Evolutionary conservation across 2,329 filamentous ascomycete species (phyloP).

Genomic region (Domatiomyces globalis): DNA sequence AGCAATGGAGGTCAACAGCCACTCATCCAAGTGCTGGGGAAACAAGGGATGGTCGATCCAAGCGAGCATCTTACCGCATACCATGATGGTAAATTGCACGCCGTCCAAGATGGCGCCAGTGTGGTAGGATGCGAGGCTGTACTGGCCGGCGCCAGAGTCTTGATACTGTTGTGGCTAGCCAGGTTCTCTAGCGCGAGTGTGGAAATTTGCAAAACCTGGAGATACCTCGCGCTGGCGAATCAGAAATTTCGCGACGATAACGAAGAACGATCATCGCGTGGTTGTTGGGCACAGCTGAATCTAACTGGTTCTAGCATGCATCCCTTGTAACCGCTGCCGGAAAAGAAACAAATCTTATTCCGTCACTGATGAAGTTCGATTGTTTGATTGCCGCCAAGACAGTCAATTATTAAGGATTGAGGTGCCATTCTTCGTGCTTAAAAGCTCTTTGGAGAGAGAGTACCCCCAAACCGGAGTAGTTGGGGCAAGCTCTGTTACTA

Average conservation of each 20-base stretch:
- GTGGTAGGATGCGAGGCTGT: neutral
- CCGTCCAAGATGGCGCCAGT: neutral
- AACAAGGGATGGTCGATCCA: neutral
- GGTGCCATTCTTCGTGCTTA: too few relatives aligned
- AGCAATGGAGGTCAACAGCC: neutral
- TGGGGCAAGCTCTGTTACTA: too few relatives aligned
- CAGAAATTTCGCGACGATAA: neutral
- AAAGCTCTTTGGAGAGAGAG: too few relatives aligned
- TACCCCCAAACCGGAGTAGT: too few relatives aligned
- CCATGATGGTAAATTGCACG: neutral
- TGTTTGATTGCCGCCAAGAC: too few relatives aligned
- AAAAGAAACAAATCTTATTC: too few relatives aligned
- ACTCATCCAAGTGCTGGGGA: neutral
- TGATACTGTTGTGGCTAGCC: slow-evolving; percentile 2
- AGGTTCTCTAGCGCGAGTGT: neutral
- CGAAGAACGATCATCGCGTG: too few relatives aligned
- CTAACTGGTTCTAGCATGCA: too few relatives aligned
- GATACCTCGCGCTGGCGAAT: neutral
- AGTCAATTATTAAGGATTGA: too few relatives aligned
- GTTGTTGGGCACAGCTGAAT: too few relatives aligned
- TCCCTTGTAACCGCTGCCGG: too few relatives aligned
- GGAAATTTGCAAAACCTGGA: neutral
- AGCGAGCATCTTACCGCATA: neutral
- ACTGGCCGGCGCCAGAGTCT: slow-evolving; percentile 9
- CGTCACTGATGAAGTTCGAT: too few relatives aligned